These are phyloP conservation scores for Backusella parvicylindrica DNA, from an alignment of 192 early-diverging fungal species.

Conservation along the genomic window DNA sequence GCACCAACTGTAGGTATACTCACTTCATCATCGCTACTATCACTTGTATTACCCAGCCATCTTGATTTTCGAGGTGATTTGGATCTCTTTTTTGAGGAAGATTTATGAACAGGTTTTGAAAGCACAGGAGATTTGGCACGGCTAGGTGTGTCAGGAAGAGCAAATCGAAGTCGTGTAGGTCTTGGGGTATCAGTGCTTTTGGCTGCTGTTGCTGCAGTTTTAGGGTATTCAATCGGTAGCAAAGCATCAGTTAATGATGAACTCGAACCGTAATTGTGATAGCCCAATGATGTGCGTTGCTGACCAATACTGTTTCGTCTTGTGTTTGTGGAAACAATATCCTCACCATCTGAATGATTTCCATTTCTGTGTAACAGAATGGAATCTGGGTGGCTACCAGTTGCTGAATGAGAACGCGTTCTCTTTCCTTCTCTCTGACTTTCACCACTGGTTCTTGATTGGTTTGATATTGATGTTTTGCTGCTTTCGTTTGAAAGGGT, in stretches of 20 bases:
- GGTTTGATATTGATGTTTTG: not conserved
- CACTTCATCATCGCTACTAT: constrained; percentile 26
- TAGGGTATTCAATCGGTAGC: constrained; percentile 15
- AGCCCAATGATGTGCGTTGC: not conserved
- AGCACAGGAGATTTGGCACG: constrained; percentile 10
- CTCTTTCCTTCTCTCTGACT: not conserved
- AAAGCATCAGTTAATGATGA: constrained; percentile 23
- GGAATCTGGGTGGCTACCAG: not conserved
- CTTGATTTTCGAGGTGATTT: constrained; percentile 16
- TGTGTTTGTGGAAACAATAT: not conserved
- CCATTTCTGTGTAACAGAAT: not conserved
- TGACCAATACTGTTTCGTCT: constrained; percentile 1
- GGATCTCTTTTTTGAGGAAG: not conserved
- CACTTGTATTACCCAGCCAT: constrained; percentile 28
- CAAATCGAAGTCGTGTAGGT: constrained; percentile 26
- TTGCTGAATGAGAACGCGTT: not conserved
- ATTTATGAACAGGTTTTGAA: not conserved
- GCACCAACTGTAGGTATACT: constrained; percentile 9
- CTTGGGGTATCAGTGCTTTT: constrained; percentile 9
- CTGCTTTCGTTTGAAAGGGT: not conserved
- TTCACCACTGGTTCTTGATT: not conserved
- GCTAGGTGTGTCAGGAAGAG: constrained; percentile 24
- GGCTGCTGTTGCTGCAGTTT: not conserved
- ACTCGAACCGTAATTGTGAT: constrained; percentile 7
- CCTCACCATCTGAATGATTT: constrained; percentile 4